These are phyloP conservation scores for Camellia sinensis DNA, from an alignment of 148 eudicot genomes.

Conservation along the genomic window DNA sequence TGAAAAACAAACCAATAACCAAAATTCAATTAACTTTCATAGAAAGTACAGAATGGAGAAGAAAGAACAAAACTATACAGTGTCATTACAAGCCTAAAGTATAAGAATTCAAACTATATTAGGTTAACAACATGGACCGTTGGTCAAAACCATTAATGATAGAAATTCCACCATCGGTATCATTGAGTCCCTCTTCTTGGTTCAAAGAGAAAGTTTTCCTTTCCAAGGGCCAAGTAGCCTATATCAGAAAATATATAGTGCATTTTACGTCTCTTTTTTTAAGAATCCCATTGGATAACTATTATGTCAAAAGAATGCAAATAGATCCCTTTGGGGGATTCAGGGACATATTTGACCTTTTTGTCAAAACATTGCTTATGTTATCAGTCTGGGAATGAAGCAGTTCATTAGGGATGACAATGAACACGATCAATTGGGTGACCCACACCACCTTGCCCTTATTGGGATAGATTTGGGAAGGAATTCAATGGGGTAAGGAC, in stretches of 20 bases:
- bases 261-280: not conserved
- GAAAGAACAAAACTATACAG: not conserved
- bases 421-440: not conserved
- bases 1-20: slow-evolving; percentile 32
- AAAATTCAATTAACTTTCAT: slow-evolving; percentile 4
- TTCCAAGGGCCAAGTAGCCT: not conserved
- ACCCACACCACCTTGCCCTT: not conserved
- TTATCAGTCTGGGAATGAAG: not conserved
- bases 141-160: not conserved
- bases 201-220: not conserved
- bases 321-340: too few relatives aligned
- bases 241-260: not conserved
- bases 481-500: not conserved
- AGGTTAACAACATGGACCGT: not conserved
- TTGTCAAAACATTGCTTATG: not conserved
- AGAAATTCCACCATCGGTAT: not conserved
- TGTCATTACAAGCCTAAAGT: not conserved
- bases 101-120: not conserved
- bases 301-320: too few relatives aligned
- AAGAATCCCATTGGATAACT: not conserved
- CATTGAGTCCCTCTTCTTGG: not conserved
- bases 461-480: not conserved
- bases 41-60: not conserved
- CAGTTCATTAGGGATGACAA: not conserved
- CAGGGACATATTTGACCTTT: too few relatives aligned